Base-by-base conservation (phyloP, 2,329 filamentous ascomycete species). In the Fusarium devonianum region DNA sequence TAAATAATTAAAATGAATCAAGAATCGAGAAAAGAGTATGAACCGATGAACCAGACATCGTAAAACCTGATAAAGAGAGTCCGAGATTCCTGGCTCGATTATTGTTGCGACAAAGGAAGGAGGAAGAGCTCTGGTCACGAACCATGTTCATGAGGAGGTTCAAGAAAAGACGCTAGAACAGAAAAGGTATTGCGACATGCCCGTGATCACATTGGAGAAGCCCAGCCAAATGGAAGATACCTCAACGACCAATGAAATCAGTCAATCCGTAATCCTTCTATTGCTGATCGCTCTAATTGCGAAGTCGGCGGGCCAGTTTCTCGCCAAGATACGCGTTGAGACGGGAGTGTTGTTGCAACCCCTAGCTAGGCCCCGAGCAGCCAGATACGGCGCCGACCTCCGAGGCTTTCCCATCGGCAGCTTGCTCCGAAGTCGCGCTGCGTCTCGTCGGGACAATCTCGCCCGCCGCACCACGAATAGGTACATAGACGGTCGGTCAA, bases 341-440 rank as follows among this genome's bases (percentile, higher is more conserved):
- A 4, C 21, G 19, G 6, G 21, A 2, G 38, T 14, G 22, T 11
- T 13, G 19, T 17, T 22, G 7, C 10, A 30, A 34, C n/a, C n/a
- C n/a, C n/a, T n/a, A n/a, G n/a, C n/a, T n/a, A n/a, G 34, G 13
- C 37, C 19, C n/a, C 16, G 21, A 39, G 13, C 35, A 17, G 26
- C 12, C 21, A 21, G 33, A 36, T 13, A 43, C 51, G 60, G 58
- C 56, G 32, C 35, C 52, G 26, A 55, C 49, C 49, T 65, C 62
- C 62, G 59, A 64, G 63, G 53, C 60, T 57, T 53, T 50, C 48
- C 54, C 50, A 57, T 63, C 62, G 59, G 62, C 19, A 23, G n/a
- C 33, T 13, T 33, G 30, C 45, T 63, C 62, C 62, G 62, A 64
- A 45, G 33, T 50, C 52, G 51, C 47, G 42, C 33, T 22, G 28